These are phyloP conservation scores for Plantago coronopus DNA, from an alignment of 305 asterid species.

Conservation along the genomic window DNA sequence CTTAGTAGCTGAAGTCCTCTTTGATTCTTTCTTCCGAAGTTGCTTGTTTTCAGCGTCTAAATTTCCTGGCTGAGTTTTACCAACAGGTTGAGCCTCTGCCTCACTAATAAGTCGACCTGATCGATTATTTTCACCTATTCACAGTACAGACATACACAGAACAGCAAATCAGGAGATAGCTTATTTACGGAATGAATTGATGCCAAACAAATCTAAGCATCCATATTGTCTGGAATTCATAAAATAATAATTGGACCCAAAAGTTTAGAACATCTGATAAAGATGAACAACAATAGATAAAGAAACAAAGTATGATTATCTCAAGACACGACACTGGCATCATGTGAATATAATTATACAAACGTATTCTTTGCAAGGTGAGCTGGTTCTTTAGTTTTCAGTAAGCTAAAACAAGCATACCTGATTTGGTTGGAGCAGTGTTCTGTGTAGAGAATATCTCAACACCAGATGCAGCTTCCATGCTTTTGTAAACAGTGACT, in stretches of 20 bases:
- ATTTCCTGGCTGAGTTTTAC: slow-evolving; percentile 20
- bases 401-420: slow-evolving; percentile 26
- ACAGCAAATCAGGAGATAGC: not conserved
- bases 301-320: no score
- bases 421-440: slow-evolving; percentile 46
- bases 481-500: slow-evolving; percentile 82
- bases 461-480: slow-evolving; percentile 81
- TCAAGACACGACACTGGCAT: no score
- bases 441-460: slow-evolving; percentile 54
- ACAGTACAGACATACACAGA: not conserved
- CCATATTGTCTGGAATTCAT: no score
- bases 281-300: no score
- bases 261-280: no score
- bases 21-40: slow-evolving; percentile 37
- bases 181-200: no score
- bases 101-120: slow-evolving; percentile 23
- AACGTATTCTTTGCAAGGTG: no score
- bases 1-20: slow-evolving; percentile 25
- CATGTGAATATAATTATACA: no score
- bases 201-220: not conserved
- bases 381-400: no score
- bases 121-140: slow-evolving; percentile 35
- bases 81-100: slow-evolving; percentile 22
- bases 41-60: slow-evolving; percentile 27
- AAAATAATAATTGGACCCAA: no score